Percentiles rank a stretch among this genome's conserved stretches.
phyloP scores from a whole-genome alignment of 179 eudicot species.

The Heliamphora pulchella region DNA sequence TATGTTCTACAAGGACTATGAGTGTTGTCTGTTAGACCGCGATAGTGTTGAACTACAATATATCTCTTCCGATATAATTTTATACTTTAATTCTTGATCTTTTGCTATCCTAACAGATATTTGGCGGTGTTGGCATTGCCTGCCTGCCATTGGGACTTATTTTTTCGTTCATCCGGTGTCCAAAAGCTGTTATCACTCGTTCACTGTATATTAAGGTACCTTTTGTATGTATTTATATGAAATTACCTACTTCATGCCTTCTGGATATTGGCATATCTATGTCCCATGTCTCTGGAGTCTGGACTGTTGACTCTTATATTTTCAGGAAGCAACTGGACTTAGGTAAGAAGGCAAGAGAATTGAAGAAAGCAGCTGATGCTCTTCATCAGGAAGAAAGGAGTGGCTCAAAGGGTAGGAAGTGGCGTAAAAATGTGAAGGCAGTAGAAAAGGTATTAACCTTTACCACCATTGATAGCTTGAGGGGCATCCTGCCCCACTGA shows the following conservation, averaged over 20 bases:
- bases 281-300: neutral
- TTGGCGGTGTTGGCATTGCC: slow-evolving; percentile 98
- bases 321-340: slow-evolving; percentile 95
- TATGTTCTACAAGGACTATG: neutral
- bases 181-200: slow-evolving; percentile 96
- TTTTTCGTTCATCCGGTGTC: slow-evolving; percentile 86
- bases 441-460: slow-evolving; percentile 66
- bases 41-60: neutral
- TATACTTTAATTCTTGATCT: neutral
- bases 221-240: slow-evolving; percentile 2
- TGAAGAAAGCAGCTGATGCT: slow-evolving; percentile 88
- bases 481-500: neutral
- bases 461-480: neutral
- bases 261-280: neutral
- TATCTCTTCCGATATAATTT: neutral
- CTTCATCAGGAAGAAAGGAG: slow-evolving; percentile 94
- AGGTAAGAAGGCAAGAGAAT: slow-evolving; percentile 86
- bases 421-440: slow-evolving; percentile 95
- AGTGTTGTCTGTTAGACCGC: neutral
- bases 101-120: slow-evolving; percentile 45
- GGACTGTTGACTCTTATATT: slow-evolving; percentile 8
- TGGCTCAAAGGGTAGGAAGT: slow-evolving; percentile 88
- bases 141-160: slow-evolving; percentile 91
- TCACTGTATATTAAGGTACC: slow-evolving; percentile 97
- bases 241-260: neutral